Evolutionary conservation across 441 rosid genomes (phyloP), one percentile per base, ranked within the genome.

Genomic region (Gossypium schwendimanii): DNA sequence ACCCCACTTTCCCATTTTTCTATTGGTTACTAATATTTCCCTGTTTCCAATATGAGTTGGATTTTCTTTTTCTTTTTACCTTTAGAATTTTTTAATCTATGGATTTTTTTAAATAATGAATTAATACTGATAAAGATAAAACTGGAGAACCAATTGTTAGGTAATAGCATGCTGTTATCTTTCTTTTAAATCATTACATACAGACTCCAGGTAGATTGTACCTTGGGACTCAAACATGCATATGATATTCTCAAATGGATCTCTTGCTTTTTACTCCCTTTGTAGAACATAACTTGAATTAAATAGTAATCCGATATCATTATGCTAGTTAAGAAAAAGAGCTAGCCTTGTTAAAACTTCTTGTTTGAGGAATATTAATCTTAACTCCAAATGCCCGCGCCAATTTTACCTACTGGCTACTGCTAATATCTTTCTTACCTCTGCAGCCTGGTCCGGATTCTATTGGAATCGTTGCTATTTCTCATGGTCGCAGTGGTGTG

Each of bases 391-490:
- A 65, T 69, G 71, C 41, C 66, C 60, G 71, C 18, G 63, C 33
- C 76, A 17, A 14, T 6, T 54, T 52, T 23, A 47, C 45, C 44
- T 70, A 17, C 55, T 57, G 1, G 1, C 31, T 54, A 18, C 3
- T 9, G 14, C 26, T 55, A 1, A 69, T 52, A 17, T 66, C 5
- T 58, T 47, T 59, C 21, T 21, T 28, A 6, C 57, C 33, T 44
- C 11, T 76, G 76, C 85, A 87, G 94, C 94, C 92, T 89, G 94
- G 94, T 89, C 94, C 91, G 91, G 94, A 89, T 87, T 89, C 94
- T 87, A 86, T 87, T 76, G 94, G 94, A 89, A 89, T 89, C 89
- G 86, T 89, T 82, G 91, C 94, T 84, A 86, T 89, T 80, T 87
- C 93, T 80, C 91, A 88, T 55, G 89, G 93, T 74, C 83, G 91